Base-by-base conservation (phyloP, 306 rosid genomes). In the Rubus parviflorus region DNA sequence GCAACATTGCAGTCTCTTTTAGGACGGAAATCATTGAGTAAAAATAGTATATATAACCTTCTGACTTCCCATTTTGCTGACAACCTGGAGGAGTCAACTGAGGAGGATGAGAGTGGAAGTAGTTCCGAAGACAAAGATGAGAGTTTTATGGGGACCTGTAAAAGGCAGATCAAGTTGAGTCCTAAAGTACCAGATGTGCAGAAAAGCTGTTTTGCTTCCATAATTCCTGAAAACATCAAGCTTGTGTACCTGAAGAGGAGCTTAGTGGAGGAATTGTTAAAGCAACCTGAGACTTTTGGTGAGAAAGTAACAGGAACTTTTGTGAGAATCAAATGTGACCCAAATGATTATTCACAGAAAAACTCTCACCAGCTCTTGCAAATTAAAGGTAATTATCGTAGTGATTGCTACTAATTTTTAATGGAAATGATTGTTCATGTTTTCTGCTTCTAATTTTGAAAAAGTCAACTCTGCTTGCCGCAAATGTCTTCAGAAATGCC, bases 181-280 rank as follows among this genome's bases (percentile, higher is more conserved):
- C 57, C 84, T 65, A 65, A 72, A 17, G 69, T 20, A 51, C 78
- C 82, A 40, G 82, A 73, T 77, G 84, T 74, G 77, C 47, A 2
- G 60, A 83, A 68, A 72, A 87, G 79, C 72, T 68, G 70, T 77
- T 86, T 80, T 81, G 94, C 94, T 37, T 90, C 93, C 49, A 84
- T 90, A 70, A 73, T 77, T 77, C 74, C 81, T 37, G 81, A 83
- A 64, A 93, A 93, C 78, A 65, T 93, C 78, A 89, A 89, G 76
- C 94, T 87, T 64, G 81, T 93, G 47, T 90, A 87, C 75, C 83
- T 93, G 86, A 90, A 86, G 83, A 87, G 87, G 83, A 90, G 91
- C 79, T 81, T 90, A 76, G 86, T 93, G 70, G 94, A 87, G 83
- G 85, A 81, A 76, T 81, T 93, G 62, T 73, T 78, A 72, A 86